phyloP scores from a whole-genome alignment of 1,284 basidiomycete species.

The Heterobasidion parviporum region DNA sequence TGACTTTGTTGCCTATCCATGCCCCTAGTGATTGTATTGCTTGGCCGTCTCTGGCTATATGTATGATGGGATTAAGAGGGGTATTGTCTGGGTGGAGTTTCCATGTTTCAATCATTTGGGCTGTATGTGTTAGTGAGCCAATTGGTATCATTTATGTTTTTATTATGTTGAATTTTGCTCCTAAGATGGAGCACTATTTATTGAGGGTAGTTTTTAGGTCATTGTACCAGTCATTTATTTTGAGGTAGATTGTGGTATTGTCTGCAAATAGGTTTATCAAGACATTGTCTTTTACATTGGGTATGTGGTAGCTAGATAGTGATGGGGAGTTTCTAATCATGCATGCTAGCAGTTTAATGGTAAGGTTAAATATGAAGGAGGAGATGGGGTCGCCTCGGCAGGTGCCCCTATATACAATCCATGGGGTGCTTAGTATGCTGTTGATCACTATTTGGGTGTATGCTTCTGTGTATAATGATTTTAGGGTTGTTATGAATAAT shows the following conservation, averaged over 20 bases:
- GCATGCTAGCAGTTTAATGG: slow-evolving; percentile 17
- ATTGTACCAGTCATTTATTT: too few species aligned
- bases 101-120: too few species aligned
- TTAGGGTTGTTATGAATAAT: slow-evolving; percentile 12
- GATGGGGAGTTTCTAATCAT: slow-evolving; percentile 12
- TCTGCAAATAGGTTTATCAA: slow-evolving; percentile 23
- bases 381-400: slow-evolving; percentile 25
- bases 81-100: too few species aligned
- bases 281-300: slow-evolving; percentile 7
- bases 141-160: too few species aligned
- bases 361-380: slow-evolving; percentile 20
- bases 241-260: slow-evolving; percentile 20
- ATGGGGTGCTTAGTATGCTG: slow-evolving; percentile 14
- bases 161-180: too few species aligned
- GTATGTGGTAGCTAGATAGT: slow-evolving; percentile 12
- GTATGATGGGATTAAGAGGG: too few species aligned
- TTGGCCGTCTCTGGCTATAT: too few species aligned
- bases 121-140: too few species aligned
- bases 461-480: slow-evolving; percentile 17
- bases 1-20: too few species aligned
- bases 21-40: too few species aligned
- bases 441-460: slow-evolving; percentile 19
- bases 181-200: too few species aligned
- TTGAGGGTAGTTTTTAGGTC: too few species aligned
- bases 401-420: slow-evolving; percentile 19